Evolutionary conservation across 495 filamentous ascomycete genomes (phyloP), one percentile per base, ranked within the genome.

Genomic region (Lindgomyces ingoldianus): DNA sequence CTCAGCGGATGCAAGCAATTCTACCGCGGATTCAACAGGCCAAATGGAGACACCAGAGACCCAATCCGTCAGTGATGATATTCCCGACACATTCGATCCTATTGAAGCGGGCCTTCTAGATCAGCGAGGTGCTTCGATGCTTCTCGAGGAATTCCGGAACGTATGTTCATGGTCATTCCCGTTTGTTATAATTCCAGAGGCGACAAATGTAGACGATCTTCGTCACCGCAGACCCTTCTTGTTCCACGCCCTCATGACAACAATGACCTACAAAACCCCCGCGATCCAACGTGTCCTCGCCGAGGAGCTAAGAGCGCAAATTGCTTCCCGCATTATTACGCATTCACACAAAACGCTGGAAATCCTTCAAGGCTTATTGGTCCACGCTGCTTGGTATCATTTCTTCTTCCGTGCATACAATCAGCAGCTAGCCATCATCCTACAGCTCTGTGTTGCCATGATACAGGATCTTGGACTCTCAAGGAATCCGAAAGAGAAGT

Each of bases 361-460:
- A 22, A 65, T 65, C 18, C 22, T 65, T 24, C 62, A 65, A 42
- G 62, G 62, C 1, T 16, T 65, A 16, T 55, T 65, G 0, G 41
- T 65, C 2, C 53, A 60, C 36, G 42, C 16, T 4, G 55, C 62
- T 2, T 65, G 62, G 55, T 65, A 65, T 18, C 56, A 65, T 39
- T 60, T 46, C n/a, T 47, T 54, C 39, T 60, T 54, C 26, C 27
- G 16, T 2, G 36, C 56, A 14, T 14, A 26, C 6, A 65, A 46
- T 3, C 62, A 65, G n/a, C 62, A 65, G 39, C 55, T 65, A 3
- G 49, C 47, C 1, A 65, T 48, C 12, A 48, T 54, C 1, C 4
- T 65, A 3, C 62, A 65, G 16, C 41, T 65, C 2, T 65, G 62
- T 42, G 39, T 65, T n/a, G 55, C 62, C 18, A 33, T 60, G 49